Percentiles rank a stretch among this genome's conserved stretches.
Conservation (phyloP, 208 protist species). For the Acanthamoeba royreba region DNA sequence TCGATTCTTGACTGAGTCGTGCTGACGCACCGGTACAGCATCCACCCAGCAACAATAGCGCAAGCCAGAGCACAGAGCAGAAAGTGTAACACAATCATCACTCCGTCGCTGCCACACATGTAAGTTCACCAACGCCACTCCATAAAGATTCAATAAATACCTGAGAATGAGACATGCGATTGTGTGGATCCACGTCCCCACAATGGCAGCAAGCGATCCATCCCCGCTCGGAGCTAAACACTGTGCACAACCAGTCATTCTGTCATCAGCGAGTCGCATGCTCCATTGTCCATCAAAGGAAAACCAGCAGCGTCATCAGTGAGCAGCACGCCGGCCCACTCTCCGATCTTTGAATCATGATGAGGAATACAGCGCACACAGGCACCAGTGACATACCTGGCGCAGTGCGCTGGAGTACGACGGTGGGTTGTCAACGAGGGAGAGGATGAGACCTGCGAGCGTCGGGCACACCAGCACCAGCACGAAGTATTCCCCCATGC, state of each 20-base stretch:
- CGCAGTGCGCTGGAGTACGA: background rate
- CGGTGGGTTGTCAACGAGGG: background rate
- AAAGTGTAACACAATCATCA: background rate
- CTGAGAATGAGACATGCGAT: too few species aligned
- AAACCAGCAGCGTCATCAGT: too few species aligned
- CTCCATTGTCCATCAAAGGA: too few species aligned
- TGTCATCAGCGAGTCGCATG: too few species aligned
- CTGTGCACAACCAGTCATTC: too few species aligned
- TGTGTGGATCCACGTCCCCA: too few species aligned
- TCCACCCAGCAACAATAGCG: background rate
- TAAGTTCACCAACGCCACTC: too few species aligned
- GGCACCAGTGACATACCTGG: background rate
- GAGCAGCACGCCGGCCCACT: too few species aligned
- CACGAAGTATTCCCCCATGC: slow-evolving; percentile 28
- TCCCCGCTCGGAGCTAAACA: too few species aligned
- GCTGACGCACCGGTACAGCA: background rate
- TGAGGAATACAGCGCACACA: background rate
- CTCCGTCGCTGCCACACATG: background rate
- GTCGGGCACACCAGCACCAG: background rate
- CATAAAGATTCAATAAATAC: too few species aligned
- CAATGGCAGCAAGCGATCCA: too few species aligned
- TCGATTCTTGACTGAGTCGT: background rate
- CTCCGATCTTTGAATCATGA: too few species aligned
- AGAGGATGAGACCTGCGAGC: background rate
- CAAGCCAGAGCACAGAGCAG: background rate